phyloP scores from a whole-genome alignment of 495 filamentous ascomycete genomes.

The Hyaloscypha hepaticicola region DNA sequence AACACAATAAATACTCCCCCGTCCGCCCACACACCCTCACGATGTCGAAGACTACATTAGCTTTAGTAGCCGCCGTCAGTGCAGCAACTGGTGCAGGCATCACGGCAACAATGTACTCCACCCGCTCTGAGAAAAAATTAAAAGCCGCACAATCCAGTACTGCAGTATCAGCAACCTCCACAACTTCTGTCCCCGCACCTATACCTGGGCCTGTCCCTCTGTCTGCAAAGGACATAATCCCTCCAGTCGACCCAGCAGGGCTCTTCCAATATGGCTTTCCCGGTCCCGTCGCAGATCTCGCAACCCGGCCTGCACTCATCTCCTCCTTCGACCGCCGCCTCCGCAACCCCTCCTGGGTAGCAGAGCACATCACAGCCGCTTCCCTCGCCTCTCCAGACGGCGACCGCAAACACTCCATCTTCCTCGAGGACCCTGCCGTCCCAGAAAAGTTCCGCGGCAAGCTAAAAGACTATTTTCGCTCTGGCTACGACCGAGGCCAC shows the following conservation, averaged over 20 bases:
- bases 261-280: constrained; percentile 98
- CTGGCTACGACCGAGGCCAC: constrained; percentile 95
- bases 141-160: constrained; percentile 42
- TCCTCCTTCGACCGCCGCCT: constrained; percentile 89
- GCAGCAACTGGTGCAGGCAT: constrained; percentile 85
- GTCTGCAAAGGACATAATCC: constrained; percentile 33
- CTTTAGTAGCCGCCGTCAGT: constrained; percentile 83
- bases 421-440: constrained; percentile 76
- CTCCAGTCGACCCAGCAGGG: constrained; percentile 79
- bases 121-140: constrained; percentile 51
- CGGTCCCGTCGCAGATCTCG: constrained; percentile 82
- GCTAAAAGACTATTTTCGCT: constrained; percentile 88
- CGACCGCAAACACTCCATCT: constrained; percentile 80
- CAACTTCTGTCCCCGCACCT: constrained; percentile 37
- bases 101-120: constrained; percentile 76
- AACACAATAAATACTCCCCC: constrained; percentile 22
- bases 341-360: constrained; percentile 93
- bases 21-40: neutral
- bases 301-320: constrained; percentile 67
- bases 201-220: constrained; percentile 32
- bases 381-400: constrained; percentile 73
- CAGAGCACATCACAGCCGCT: constrained; percentile 92
- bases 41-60: constrained; percentile 87
- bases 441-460: constrained; percentile 86
- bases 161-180: constrained; percentile 44